Evolutionary conservation across 2,329 filamentous ascomycete species (phyloP).

Genomic region (Aureobasidium musti): DNA sequence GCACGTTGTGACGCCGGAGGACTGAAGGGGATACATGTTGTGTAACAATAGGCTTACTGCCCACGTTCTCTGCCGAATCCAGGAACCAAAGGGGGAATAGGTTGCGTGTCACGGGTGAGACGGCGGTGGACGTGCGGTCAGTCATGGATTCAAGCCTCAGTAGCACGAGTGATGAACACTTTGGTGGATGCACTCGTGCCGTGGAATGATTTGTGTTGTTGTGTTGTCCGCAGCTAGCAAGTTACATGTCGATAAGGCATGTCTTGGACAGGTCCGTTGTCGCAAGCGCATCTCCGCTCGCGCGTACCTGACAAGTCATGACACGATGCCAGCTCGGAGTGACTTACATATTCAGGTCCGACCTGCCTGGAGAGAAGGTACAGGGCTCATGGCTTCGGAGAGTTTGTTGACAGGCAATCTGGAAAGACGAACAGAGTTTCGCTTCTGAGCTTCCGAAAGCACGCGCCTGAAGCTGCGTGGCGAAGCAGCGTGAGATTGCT

Average conservation of each 20-base stretch:
- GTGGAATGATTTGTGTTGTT: conserved; percentile 20
- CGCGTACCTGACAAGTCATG: conserved; percentile 12
- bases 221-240: conserved; percentile 3
- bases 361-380: no score
- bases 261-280: not conserved
- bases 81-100: conserved; percentile 16
- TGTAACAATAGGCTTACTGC: conserved; percentile 20
- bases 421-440: not conserved
- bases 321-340: not conserved
- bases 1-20: not conserved
- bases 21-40: conserved; percentile 2
- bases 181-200: not conserved
- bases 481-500: not conserved
- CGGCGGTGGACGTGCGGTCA: conserved; percentile 17
- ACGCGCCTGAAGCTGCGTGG: not conserved
- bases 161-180: conserved; percentile 2
- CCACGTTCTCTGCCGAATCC: conserved; percentile 25
- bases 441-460: not conserved
- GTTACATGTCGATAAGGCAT: not conserved
- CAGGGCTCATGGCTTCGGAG: not conserved
- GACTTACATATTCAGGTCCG: not conserved
- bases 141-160: conserved; percentile 16
- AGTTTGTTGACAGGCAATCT: conserved; percentile 7
- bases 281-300: not conserved
- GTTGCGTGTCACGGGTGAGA: conserved; percentile 26